Conservation (phyloP, 768 basidiomycete species). For the Dacryopinax primogenitus region DNA sequence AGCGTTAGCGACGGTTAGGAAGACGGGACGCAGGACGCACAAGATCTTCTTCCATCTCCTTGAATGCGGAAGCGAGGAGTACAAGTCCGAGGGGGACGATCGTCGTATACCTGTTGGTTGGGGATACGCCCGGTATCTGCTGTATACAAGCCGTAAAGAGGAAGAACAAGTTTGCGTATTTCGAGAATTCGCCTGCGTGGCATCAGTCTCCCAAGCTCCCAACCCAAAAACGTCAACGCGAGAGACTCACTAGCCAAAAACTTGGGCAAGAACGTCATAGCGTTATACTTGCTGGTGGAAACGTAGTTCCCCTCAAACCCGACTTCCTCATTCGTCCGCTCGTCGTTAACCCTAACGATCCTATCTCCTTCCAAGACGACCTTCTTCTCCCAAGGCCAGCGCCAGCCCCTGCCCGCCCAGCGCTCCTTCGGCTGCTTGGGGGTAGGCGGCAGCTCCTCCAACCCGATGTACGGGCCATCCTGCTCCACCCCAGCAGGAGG, state of each 20-base stretch:
- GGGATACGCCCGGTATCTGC: constrained; percentile 95
- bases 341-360: constrained; percentile 70
- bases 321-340: constrained; percentile 40
- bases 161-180: constrained; percentile 98
- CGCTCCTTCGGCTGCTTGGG: neutral
- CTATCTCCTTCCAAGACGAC: constrained; percentile 57
- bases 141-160: constrained; percentile 94
- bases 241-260: constrained; percentile 67
- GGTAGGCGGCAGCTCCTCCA: neutral
- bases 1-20: neutral
- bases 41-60: constrained; percentile 89
- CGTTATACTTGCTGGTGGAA: constrained; percentile 90
- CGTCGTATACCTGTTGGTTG: constrained; percentile 89
- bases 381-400: constrained; percentile 75
- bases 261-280: constrained; percentile 76
- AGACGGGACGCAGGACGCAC: constrained; percentile 34
- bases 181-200: constrained; percentile 81
- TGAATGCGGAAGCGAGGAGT: constrained; percentile 84
- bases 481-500: neutral
- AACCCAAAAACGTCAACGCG: neutral
- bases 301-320: constrained; percentile 73
- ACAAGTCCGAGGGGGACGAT: constrained; percentile 83
- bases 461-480: neutral
- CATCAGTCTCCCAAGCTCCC: constrained; percentile 8
- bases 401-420: constrained; percentile 33